Evolutionary conservation across 2,329 filamentous ascomycete species (phyloP).

Genomic region (Fusarium sp.): DNA sequence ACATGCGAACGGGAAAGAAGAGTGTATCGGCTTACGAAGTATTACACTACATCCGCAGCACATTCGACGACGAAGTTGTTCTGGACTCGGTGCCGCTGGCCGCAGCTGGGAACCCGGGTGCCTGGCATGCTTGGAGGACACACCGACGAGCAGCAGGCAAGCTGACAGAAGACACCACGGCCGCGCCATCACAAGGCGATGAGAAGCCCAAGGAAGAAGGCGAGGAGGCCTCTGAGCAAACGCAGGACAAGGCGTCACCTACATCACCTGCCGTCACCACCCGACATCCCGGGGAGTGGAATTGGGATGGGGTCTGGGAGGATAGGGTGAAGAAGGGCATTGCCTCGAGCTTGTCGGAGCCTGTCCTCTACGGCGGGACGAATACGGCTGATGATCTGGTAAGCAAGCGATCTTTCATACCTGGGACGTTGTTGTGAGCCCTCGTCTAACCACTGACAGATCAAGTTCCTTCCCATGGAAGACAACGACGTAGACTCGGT

Average conservation of each 20-base stretch:
- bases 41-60: conserved; percentile 79
- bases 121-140: conserved; percentile 91
- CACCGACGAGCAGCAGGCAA: conserved; percentile 59
- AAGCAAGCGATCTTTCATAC: conserved; percentile 47
- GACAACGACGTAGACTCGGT: conserved; percentile 64
- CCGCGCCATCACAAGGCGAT: background rate
- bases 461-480: conserved; percentile 71
- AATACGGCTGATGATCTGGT: conserved; percentile 75
- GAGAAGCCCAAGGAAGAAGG: background rate
- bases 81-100: conserved; percentile 81
- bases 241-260: conserved; percentile 24
- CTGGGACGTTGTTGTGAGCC: no score
- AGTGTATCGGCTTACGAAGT: conserved; percentile 70
- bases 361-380: conserved; percentile 74
- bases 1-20: conserved; percentile 53
- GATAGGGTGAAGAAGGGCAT: conserved; percentile 83
- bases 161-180: conserved; percentile 24
- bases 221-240: conserved; percentile 14
- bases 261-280: conserved; percentile 9
- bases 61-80: conserved; percentile 79
- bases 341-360: conserved; percentile 77
- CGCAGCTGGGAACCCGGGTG: conserved; percentile 86
- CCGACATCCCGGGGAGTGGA: conserved; percentile 79
- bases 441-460: conserved; percentile 52
- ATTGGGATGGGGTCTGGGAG: conserved; percentile 98